These are phyloP conservation scores for Pythium apleroticum DNA, from an alignment of 352 stramenopile species.

Conservation along the genomic window DNA sequence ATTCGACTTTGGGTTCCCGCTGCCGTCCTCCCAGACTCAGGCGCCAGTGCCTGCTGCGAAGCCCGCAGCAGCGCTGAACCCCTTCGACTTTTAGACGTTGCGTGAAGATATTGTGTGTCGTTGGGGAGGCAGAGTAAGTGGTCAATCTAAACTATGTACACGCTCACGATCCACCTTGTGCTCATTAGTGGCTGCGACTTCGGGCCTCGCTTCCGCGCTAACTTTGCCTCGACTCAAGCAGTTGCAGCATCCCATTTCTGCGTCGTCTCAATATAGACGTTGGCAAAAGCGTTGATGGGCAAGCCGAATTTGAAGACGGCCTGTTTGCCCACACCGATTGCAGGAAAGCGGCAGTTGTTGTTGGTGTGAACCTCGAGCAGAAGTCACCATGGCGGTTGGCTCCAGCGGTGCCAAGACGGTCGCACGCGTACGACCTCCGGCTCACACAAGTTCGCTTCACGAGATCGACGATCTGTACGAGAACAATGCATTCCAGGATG, in stretches of 20 bases:
- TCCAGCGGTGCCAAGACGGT: not conserved
- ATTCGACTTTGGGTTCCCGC: slow-evolving; percentile 25
- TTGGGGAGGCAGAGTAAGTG: slow-evolving; percentile 7
- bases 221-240: slow-evolving; percentile 3
- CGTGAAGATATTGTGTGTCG: slow-evolving; percentile 13
- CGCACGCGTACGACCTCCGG: slow-evolving; percentile 10
- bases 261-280: slow-evolving; percentile 5
- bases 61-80: slow-evolving; percentile 27
- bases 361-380: not conserved
- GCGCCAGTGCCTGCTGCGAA: slow-evolving; percentile 8
- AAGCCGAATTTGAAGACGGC: not conserved
- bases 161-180: not conserved
- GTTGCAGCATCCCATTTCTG: slow-evolving; percentile 5
- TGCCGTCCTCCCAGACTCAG: slow-evolving; percentile 12
- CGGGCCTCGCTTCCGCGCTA: not conserved
- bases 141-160: slow-evolving; percentile 15
- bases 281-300: not conserved
- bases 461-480: slow-evolving; percentile 79
- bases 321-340: not conserved
- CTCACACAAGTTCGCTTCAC: slow-evolving; percentile 40
- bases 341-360: not conserved
- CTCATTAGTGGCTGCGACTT: not conserved
- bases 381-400: slow-evolving; percentile 14
- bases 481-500: slow-evolving; percentile 70
- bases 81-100: slow-evolving; percentile 35